Base-by-base conservation (phyloP, 2,329 filamentous ascomycete species). In the Aspergillus piperis region DNA sequence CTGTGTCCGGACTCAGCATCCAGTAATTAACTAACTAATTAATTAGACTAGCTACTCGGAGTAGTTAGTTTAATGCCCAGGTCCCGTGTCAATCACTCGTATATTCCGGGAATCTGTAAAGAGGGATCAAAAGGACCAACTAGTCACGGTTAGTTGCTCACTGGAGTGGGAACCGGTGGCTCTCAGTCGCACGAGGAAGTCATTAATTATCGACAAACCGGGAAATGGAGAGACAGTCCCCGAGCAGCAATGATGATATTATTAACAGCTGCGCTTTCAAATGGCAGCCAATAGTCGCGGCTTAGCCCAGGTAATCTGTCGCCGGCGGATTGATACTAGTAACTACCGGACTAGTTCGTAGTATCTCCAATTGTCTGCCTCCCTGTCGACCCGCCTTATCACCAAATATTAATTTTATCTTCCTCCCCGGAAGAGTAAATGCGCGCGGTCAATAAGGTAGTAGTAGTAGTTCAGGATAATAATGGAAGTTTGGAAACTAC, bases 141-240 rank as follows among this genome's bases (percentile, higher is more conserved):
- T 56, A 59, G 56, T 58, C 47, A 36, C 41, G 21, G 52, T 57
- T 57, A 57, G 52, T 50, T 30, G 27, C 25, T 8, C 23, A 21
- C 41, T 58, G 54, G 44, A 36, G 36, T 44, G 51, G 42, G 47
- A 59, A 53, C 51, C 56, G 47, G 55, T 54, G 53, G 56, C 56
- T 54, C 52, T 54, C 52, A 54, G 52, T 54, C 15, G 38, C 52
- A 54, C 50, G 36, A 54, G 27, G 38, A 30, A 25, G 8, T 19
- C 39, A 54, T 27, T 2, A 32, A 54, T 27, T 30, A 41, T 41
- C 13, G 39, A 30, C 52, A 41, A 41, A 13, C 50, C 50, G 25
- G 38, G 51, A 41, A 51, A 42, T 54, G 25, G 32, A 42, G 32
- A 27, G 19, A 17, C 13, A 17, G 27, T 39, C 41, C 21, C 36